Base-by-base conservation (phyloP, 139 green algal genomes). In the Mesostigma viride region DNA sequence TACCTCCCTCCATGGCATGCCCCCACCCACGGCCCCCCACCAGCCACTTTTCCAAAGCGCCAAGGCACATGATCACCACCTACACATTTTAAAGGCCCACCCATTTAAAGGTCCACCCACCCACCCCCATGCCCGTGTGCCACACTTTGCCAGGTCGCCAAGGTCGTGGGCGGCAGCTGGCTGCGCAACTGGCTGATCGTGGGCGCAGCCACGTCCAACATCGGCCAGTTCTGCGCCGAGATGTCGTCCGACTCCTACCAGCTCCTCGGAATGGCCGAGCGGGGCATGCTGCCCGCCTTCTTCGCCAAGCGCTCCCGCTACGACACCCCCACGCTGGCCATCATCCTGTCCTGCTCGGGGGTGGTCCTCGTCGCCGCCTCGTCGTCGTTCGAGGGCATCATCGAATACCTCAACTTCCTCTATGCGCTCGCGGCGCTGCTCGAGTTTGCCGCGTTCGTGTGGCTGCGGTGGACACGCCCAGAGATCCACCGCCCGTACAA, bases 341-440 rank as follows among this genome's bases (percentile, higher is more conserved):
- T 97, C 65, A 24, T 94, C 3, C 81, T 88, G 30, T 91, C 81
- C 60, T 79, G 70, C 45, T 11, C 88, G 22, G 91, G 91, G 31
- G 76, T 97, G 47, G 57, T 90, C 27, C 59, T 65, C 11, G 36
- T 76, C 8, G 78, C 66, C 67, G 31, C 47, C 3, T 33, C 48
- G 27, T 0, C 35, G 44, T 60, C 69, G 65, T 44, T 73, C 82
- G 31, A 65, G 64, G 59, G 88, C 58, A 94, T 96, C 58, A 85
- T 96, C 59, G 80, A 93, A 74, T 77, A 96, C 65, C 83, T 96
- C 20, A 97, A 97, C 82, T 84, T 88, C 36, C 79, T 94, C 46
- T 97, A 97, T 79, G 96, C 90, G 81, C 67, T 97, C 47, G 90
- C 85, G 8, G 84, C 95, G 81, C 78, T 97, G 64, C 81, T 96